Conservation (phyloP, 352 stramenopile genomes). For the Peronospora belbahrii region DNA sequence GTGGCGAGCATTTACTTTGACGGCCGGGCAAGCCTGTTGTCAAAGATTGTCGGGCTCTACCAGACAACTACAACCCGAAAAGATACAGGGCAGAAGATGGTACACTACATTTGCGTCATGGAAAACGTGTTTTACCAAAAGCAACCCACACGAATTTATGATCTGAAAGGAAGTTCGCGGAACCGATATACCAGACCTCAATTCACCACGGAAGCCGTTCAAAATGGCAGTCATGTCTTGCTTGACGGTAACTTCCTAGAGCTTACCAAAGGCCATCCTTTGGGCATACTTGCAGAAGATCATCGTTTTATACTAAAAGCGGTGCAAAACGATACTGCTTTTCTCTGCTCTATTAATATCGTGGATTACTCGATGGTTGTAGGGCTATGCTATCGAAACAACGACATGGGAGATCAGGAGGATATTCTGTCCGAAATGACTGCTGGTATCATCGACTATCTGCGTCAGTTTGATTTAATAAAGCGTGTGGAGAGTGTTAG, state of each 20-base stretch:
- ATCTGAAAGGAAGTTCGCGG: conserved; percentile 96
- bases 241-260: conserved; percentile 85
- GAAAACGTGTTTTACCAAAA: conserved; percentile 96
- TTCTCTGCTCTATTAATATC: conserved; percentile 97
- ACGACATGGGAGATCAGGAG: conserved; percentile 26
- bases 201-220: conserved; percentile 16
- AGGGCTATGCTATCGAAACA: conserved; percentile 46
- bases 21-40: conserved; percentile 89
- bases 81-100: conserved; percentile 85
- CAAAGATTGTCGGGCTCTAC: conserved; percentile 96
- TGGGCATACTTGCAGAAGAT: conserved; percentile 63
- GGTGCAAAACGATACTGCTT: conserved; percentile 95
- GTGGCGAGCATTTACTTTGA: conserved; percentile 96
- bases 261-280: conserved; percentile 65
- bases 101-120: conserved; percentile 90
- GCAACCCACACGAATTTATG: conserved; percentile 92
- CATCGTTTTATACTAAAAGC: conserved; percentile 71
- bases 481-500: conserved; percentile 98
- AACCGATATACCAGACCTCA: conserved; percentile 86
- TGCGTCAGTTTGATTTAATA: conserved; percentile 97
- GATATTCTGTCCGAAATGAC: conserved; percentile 71
- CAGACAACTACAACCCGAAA: conserved; percentile 94
- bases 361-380: conserved; percentile 99
- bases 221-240: conserved; percentile 38
- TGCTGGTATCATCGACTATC: conserved; percentile 99